Evolutionary conservation across 495 filamentous ascomycete species (phyloP).

Genomic region (Penicillium steckii): DNA sequence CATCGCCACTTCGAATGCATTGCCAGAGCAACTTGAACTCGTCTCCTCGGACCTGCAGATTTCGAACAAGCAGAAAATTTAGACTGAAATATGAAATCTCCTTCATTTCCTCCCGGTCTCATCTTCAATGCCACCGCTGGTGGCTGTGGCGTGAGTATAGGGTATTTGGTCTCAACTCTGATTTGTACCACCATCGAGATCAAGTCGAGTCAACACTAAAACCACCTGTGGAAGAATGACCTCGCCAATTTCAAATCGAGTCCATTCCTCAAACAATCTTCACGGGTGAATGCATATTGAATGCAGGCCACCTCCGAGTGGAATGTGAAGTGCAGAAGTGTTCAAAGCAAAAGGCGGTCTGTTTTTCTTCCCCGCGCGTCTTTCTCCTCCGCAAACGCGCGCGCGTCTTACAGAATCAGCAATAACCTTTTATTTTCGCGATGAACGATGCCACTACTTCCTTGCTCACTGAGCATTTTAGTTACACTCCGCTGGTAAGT

Average conservation of each 20-base stretch:
- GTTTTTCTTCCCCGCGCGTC: constrained; percentile 17
- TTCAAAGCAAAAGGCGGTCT: constrained; percentile 21
- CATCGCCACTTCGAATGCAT: no score
- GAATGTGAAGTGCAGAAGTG: neutral
- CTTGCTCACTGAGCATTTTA: constrained; percentile 92
- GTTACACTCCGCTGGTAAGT: constrained; percentile 87
- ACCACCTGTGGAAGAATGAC: neutral
- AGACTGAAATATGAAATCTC: neutral
- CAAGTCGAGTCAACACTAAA: neutral
- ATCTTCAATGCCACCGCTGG: neutral
- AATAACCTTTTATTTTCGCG: constrained; percentile 4
- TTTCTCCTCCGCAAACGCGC: constrained; percentile 23
- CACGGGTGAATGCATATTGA: neutral
- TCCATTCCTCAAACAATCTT: neutral
- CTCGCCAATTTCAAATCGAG: neutral
- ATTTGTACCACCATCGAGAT: constrained; percentile 4
- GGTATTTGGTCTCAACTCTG: neutral
- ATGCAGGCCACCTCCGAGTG: neutral
- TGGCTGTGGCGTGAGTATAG: neutral
- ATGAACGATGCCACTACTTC: constrained; percentile 58
- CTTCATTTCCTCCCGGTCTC: neutral
- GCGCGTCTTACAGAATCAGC: neutral
- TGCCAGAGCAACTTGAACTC: neutral
- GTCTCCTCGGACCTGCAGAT: constrained; percentile 6
- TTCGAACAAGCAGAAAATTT: neutral